phyloP scores from a whole-genome alignment of 345 rosid genomes.

The Citrus hindsii region DNA sequence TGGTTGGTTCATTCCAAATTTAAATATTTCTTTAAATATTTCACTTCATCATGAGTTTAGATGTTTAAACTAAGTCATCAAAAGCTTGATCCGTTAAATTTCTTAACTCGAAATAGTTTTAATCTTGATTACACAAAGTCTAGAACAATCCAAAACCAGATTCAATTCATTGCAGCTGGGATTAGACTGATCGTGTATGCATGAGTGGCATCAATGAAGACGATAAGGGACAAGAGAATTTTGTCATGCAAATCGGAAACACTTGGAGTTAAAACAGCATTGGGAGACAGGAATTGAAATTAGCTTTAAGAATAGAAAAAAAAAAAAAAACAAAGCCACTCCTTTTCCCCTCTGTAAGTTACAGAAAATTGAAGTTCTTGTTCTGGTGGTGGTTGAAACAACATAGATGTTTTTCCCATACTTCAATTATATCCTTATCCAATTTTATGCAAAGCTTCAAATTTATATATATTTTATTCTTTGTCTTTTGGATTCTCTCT shows the following conservation, averaged over 20 bases:
- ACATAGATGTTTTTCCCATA: constrained; percentile 41
- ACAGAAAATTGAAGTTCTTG: constrained; percentile 29
- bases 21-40: too few relatives aligned
- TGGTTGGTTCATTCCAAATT: too few relatives aligned
- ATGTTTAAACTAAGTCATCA: too few relatives aligned
- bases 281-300: constrained; percentile 25
- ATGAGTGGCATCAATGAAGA: background rate
- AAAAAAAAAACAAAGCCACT: constrained; percentile 18
- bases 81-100: too few relatives aligned
- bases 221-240: constrained; percentile 21
- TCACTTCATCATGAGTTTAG: too few relatives aligned
- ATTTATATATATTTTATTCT: background rate
- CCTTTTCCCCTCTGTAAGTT: constrained; percentile 22
- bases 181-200: background rate
- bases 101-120: background rate
- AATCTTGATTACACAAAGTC: background rate
- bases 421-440: constrained; percentile 36
- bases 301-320: background rate
- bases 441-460: constrained; percentile 2
- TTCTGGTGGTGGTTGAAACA: constrained; percentile 63
- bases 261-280: constrained; percentile 23
- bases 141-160: background rate
- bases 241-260: constrained; percentile 33
- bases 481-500: background rate
- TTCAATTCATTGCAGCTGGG: background rate